Base-by-base conservation (phyloP, 345 rosid genomes). In the Populus tremula region DNA sequence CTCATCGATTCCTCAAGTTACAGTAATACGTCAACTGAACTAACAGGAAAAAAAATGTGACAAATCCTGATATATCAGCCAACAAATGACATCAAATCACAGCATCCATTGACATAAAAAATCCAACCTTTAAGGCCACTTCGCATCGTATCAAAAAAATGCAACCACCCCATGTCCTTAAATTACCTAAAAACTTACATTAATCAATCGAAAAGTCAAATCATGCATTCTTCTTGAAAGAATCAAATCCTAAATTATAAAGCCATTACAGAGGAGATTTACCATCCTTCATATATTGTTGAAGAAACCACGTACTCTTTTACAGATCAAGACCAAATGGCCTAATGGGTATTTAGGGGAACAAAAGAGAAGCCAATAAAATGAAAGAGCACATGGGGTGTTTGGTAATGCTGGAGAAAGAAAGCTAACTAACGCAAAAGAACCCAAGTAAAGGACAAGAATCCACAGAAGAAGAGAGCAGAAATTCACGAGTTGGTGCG, bases 321-420 rank as follows among this genome's bases (percentile, higher is more conserved):
- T 6, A 27, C 18, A 67, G 78, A 75, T 75, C 72, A 75, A 75
- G 62, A 75, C 41, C 71, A 33, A 21, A 49, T 14, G 64, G 59
- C 64, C 64, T 33, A 7, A 43, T 31, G 71, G 76, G 67, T 72
- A 36, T 10, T 8, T 27, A 35, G 38, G 29, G 9, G 31, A 29
- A 5, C 33, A 56, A 62, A n/a, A 25, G 39, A 27, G 25, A 29
- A 4, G 49, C 45, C 12, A 18, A 25, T 21, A 10, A 41, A 61
- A 69, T 69, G 70, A 64, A 54, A 61, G 53, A 25, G 35, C 45
- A 69, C 23, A 33, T 21, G 71, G 27, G 45, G 23, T 36, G 23
- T 16, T 38, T 17, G 45, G 23, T 17, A 21, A 21, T 67, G 16
- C 6, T 67, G 21, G 38, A 2, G 23, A 18, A 67, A 35, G 47